phyloP scores from a whole-genome alignment of 176 grass and related monocot genomes.

The Ampelocalamus luodianensis region DNA sequence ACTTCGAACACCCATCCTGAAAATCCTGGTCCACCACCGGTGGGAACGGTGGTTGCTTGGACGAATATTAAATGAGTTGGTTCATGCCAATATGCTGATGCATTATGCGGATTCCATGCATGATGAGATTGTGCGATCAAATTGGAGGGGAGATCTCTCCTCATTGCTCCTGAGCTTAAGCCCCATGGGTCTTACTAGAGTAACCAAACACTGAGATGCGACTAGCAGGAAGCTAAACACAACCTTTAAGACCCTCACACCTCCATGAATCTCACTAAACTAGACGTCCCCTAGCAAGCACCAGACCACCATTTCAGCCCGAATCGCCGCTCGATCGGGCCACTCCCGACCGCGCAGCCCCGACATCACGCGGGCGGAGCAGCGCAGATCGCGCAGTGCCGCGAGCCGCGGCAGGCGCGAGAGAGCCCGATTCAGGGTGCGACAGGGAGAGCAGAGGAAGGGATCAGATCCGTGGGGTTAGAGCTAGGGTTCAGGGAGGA shows the following conservation, averaged over 20 bases:
- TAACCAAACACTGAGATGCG: background rate
- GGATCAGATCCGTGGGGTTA: background rate
- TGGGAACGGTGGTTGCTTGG: background rate
- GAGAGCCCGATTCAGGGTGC: background rate
- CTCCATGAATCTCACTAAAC: constrained; percentile 16
- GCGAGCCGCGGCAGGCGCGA: background rate
- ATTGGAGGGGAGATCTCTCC: background rate
- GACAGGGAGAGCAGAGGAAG: background rate
- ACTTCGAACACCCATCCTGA: too few relatives aligned
- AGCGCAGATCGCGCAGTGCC: constrained; percentile 1
- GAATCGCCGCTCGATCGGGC: constrained; percentile 3
- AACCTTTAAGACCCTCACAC: background rate
- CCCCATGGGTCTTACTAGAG: constrained; percentile 19
- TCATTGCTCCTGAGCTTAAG: constrained; percentile 11
- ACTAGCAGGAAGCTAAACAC: constrained; percentile 12
- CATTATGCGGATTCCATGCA: background rate
- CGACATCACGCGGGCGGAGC: constrained; percentile 35
- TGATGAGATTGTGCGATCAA: background rate
- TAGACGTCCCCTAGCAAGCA: background rate
- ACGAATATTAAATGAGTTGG: background rate
- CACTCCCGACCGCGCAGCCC: background rate
- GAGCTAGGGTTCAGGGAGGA: background rate
- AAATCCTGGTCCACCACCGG: too few relatives aligned
- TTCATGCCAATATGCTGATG: background rate
- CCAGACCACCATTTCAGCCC: background rate